Evolutionary conservation across 2,329 filamentous ascomycete species (phyloP).

Genomic region (Colletotrichum lini): DNA sequence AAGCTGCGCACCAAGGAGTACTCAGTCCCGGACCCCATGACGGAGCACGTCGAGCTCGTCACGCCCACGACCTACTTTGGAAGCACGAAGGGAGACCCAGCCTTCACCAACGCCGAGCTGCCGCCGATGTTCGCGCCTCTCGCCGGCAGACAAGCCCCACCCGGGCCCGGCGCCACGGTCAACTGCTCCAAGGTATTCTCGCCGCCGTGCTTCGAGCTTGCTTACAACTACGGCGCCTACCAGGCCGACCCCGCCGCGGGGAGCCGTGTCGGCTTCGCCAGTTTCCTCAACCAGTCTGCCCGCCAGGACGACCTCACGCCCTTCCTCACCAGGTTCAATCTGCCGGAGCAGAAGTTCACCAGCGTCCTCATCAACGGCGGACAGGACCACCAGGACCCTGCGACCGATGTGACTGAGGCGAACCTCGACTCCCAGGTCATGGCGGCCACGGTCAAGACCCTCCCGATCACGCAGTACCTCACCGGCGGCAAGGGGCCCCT

Average conservation of each 20-base stretch:
- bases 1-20: conserved; percentile 52
- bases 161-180: conserved; percentile 42
- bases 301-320: conserved; percentile 60
- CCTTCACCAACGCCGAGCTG: conserved; percentile 25
- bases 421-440: conserved; percentile 77
- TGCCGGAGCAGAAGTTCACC: conserved; percentile 61
- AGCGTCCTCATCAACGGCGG: conserved; percentile 57
- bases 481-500: conserved; percentile 50
- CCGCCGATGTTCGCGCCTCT: conserved; percentile 11
- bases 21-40: conserved; percentile 52
- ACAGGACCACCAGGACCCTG: conserved; percentile 55
- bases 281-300: conserved; percentile 67
- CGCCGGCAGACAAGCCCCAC: conserved; percentile 19
- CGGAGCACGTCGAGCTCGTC: conserved; percentile 58
- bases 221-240: conserved; percentile 65
- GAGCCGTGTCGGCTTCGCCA: conserved; percentile 64
- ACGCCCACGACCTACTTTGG: conserved; percentile 64
- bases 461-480: conserved; percentile 47
- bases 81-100: conserved; percentile 44
- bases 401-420: conserved; percentile 63
- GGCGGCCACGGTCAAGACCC: conserved; percentile 64
- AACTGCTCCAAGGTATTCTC: conserved; percentile 55
- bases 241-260: conserved; percentile 59
- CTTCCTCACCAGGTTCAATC: conserved; percentile 54
- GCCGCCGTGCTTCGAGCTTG: conserved; percentile 62